Evolutionary conservation across 352 stramenopile genomes (phyloP).

Genomic region (Pythium utonaiense): DNA sequence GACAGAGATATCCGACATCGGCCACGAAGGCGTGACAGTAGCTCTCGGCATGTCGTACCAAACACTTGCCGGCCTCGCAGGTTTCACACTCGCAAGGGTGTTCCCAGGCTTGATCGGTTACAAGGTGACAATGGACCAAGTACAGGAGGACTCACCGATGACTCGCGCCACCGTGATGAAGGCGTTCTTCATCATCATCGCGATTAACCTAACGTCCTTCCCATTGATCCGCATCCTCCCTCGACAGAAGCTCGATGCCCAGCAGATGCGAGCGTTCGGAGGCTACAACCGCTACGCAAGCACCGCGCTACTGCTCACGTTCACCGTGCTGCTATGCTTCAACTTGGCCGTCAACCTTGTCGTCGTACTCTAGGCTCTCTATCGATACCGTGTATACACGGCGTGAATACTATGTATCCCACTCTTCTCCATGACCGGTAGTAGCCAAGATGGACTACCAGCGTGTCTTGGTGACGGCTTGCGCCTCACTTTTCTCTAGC

Average conservation of each 20-base stretch:
- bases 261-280: conserved; percentile 33
- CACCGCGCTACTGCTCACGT: conserved; percentile 25
- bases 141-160: not conserved
- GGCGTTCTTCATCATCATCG: conserved; percentile 1
- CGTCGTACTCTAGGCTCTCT: no score
- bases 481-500: no score
- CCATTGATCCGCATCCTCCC: conserved; percentile 22
- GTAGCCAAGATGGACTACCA: no score
- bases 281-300: conserved; percentile 42
- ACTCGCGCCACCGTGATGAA: not conserved
- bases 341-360: conserved; percentile 7
- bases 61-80: conserved; percentile 26
- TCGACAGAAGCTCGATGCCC: conserved; percentile 37
- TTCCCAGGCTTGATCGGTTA: conserved; percentile 17
- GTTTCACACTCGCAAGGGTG: conserved; percentile 21
- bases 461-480: no score
- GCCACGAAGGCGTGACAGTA: conserved; percentile 46
- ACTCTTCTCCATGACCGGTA: no score
- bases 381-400: no score
- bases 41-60: conserved; percentile 48
- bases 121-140: not conserved
- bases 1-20: conserved; percentile 48
- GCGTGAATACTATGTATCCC: no score
- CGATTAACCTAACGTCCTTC: conserved; percentile 12
- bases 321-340: conserved; percentile 17